Evolutionary conservation across 148 eudicot genomes (phyloP), one percentile per base, ranked within the genome.

Genomic region (Camellia lanceoleosa): DNA sequence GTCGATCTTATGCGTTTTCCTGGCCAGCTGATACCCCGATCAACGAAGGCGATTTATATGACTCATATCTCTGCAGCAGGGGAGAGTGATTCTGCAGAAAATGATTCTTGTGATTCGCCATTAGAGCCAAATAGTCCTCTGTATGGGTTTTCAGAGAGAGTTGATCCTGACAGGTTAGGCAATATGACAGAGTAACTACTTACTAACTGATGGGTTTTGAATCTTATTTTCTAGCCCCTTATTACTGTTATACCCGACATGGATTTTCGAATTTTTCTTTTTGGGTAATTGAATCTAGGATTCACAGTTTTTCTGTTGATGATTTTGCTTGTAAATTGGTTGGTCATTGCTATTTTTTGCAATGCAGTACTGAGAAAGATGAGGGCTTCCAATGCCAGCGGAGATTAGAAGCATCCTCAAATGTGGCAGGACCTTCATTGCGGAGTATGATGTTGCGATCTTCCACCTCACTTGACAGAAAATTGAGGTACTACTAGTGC

Each of bases 41-140:
- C 99, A 68, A 88, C 94, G 23, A 97, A 86, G 87, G 98, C 99
- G 63, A 90, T 91, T 61, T 94, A 84, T 84, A 89, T 97, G 93
- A 90, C 97, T 81, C 99, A 94, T 82, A 85, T 94, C 71, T 92
- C 97, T 71, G 94, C 95, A 73, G 93, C 97, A 62, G 99, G 97
- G 80, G 99, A 93, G 83, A 96, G 99, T 87, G 99, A 96, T 86
- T 96, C 99, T 79, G 99, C 98, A 38, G 99, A 97, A 87, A 94
- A 94, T 88, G 99, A 97, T 79, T 97, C 99, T 3, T 97, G 98
- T 87, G 99, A 97, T 89, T 97, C 99, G 65, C 99, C 99, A 20
- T 81, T 97, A 64, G 99, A 94, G 81, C 97, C 99, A 54, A 97
- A 97, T 83, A 97, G 99, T 88, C 99, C 99, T 62, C 77, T 97